Evolutionary conservation across 1,284 basidiomycete genomes (phyloP).

Genomic region (Retiboletus flavoniger): DNA sequence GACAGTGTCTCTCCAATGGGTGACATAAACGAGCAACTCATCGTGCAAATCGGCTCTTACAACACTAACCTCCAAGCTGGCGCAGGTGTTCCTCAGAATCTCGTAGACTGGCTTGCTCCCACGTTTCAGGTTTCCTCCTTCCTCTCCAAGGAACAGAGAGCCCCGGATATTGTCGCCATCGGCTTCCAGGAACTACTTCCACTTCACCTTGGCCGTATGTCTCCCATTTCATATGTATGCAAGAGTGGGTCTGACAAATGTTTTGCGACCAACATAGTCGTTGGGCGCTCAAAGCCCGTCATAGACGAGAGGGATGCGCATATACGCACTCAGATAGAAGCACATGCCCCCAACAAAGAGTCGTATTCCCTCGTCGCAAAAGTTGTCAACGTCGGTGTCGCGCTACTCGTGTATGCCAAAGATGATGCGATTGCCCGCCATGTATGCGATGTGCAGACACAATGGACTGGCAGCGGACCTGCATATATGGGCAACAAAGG

Average conservation of each 20-base stretch:
- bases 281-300: constrained; percentile 60
- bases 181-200: constrained; percentile 90
- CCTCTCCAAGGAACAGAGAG: constrained; percentile 55
- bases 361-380: constrained; percentile 71
- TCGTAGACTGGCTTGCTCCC: constrained; percentile 81
- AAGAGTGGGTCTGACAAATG: constrained; percentile 9
- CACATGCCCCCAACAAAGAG: constrained; percentile 63
- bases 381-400: constrained; percentile 77
- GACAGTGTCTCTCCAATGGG: constrained; percentile 14
- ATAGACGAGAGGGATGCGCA: constrained; percentile 60
- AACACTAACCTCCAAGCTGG: constrained; percentile 81
- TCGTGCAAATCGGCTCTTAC: constrained; percentile 83
- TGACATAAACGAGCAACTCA: constrained; percentile 36
- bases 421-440: constrained; percentile 64
- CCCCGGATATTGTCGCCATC: constrained; percentile 82
- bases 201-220: constrained; percentile 75
- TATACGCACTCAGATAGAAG: constrained; percentile 70
- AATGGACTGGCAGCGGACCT: constrained; percentile 76
- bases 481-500: constrained; percentile 94
- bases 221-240: constrained; percentile 4
- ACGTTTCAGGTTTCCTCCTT: constrained; percentile 74
- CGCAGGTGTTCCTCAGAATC: constrained; percentile 69
- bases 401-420: constrained; percentile 76
- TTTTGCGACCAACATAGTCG: constrained; percentile 42
- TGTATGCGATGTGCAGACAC: constrained; percentile 67